phyloP scores from a whole-genome alignment of 2,329 filamentous ascomycete species.

The Coniochaeta sp. region DNA sequence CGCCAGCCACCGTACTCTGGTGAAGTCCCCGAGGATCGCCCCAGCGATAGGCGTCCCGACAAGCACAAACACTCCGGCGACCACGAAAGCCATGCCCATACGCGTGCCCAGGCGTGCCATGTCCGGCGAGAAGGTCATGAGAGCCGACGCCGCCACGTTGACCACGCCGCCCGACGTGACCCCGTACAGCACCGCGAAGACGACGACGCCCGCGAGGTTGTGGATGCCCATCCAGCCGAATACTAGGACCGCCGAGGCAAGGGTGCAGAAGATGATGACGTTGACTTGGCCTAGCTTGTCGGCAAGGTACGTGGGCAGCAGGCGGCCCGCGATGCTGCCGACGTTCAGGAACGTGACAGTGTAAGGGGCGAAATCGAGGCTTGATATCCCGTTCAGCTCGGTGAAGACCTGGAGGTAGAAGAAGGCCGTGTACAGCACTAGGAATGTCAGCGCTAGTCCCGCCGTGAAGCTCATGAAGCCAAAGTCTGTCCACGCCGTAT shows the following conservation, averaged over 20 bases:
- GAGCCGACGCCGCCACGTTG: slow-evolving; percentile 29
- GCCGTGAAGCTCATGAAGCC: slow-evolving; percentile 27
- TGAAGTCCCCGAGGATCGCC: slow-evolving; percentile 28
- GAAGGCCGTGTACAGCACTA: slow-evolving; percentile 39
- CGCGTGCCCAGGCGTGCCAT: slow-evolving; percentile 27
- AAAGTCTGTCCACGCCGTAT: slow-evolving; percentile 25
- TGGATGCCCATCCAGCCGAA: slow-evolving; percentile 32
- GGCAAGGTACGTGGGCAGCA: slow-evolving; percentile 35
- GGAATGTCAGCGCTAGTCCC: slow-evolving; percentile 30
- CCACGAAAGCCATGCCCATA: slow-evolving; percentile 31
- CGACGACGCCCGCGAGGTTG: slow-evolving; percentile 25
- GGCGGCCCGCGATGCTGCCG: slow-evolving; percentile 35
- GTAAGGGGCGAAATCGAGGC: slow-evolving; percentile 26
- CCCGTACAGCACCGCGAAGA: slow-evolving; percentile 35
- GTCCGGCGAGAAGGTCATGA: slow-evolving; percentile 27
- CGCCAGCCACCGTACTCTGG: too few relatives aligned
- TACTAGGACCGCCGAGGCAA: slow-evolving; percentile 24
- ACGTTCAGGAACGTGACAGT: slow-evolving; percentile 34
- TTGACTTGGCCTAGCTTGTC: slow-evolving; percentile 34
- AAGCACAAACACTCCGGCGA: slow-evolving; percentile 39
- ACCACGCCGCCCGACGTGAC: slow-evolving; percentile 36
- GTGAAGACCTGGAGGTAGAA: slow-evolving; percentile 37
- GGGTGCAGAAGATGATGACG: slow-evolving; percentile 23
- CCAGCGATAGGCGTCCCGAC: slow-evolving; percentile 41
- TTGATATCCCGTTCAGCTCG: slow-evolving; percentile 30